Percentiles rank a stretch among this genome's conserved stretches.
These are phyloP conservation scores for Boletus barrowsii DNA, from an alignment of 768 basidiomycete species.

Conservation along the genomic window DNA sequence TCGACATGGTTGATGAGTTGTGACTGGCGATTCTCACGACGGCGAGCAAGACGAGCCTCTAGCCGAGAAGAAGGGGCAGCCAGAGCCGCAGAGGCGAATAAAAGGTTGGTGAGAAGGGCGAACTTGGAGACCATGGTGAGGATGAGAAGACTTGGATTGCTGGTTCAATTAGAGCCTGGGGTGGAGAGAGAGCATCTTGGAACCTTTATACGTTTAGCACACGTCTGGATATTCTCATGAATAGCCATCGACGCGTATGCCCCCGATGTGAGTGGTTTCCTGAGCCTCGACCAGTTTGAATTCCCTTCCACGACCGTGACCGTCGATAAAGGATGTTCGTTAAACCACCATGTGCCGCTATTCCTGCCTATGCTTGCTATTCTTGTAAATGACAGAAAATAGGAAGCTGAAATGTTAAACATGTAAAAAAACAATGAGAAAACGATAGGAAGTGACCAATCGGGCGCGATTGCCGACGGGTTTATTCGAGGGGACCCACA, in stretches of 20 bases:
- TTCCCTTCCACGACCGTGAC: background rate
- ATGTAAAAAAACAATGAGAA: background rate
- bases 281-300: background rate
- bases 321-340: background rate
- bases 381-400: background rate
- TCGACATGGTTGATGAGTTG: conserved; percentile 4
- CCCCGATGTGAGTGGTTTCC: too few relatives aligned
- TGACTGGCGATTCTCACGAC: conserved; percentile 12
- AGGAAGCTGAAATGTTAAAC: background rate
- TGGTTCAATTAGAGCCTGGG: background rate
- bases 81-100: conserved; percentile 17
- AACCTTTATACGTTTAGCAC: conserved; percentile 12
- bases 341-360: background rate
- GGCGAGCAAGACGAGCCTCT: conserved; percentile 12
- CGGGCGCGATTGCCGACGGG: background rate
- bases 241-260: background rate
- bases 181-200: background rate
- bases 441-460: background rate
- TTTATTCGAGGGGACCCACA: background rate
- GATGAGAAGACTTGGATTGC: background rate
- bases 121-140: conserved; percentile 19
- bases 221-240: background rate
- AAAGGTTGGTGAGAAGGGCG: conserved; percentile 12
- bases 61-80: conserved; percentile 16
- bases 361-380: background rate